Conservation (phyloP, 768 basidiomycete species). For the Lyophyllum decastes region DNA sequence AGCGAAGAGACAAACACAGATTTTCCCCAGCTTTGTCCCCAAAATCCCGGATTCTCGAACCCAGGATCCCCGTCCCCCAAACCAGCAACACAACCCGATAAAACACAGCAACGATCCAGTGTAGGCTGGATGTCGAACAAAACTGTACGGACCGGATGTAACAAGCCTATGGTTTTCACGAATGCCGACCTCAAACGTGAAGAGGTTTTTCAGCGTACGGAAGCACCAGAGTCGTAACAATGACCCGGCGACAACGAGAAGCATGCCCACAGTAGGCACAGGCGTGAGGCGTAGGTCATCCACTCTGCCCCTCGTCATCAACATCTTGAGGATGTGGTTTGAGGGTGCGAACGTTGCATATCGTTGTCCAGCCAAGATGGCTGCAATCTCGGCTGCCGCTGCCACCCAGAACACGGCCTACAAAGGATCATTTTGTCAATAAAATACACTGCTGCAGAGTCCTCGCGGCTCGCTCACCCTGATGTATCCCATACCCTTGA, state of each 20-base stretch:
- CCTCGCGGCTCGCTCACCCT: not conserved
- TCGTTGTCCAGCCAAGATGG: not conserved
- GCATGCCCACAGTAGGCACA: conserved; percentile 29
- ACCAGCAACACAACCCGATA: conserved; percentile 10
- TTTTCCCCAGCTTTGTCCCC: not conserved
- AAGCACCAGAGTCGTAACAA: conserved; percentile 38
- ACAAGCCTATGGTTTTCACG: conserved; percentile 35
- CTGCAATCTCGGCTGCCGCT: conserved; percentile 1
- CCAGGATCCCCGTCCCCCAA: conserved; percentile 1
- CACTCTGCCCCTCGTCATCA: not conserved
- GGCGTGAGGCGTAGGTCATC: conserved; percentile 17
- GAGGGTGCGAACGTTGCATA: not conserved
- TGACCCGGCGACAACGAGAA: conserved; percentile 26
- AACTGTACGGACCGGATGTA: conserved; percentile 38
- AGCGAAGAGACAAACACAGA: not conserved
- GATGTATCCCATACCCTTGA: not conserved
- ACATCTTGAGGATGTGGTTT: not conserved
- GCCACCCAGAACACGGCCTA: not conserved
- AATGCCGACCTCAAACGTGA: conserved; percentile 43
- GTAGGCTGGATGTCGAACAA: conserved; percentile 44
- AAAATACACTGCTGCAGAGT: not conserved
- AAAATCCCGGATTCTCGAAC: conserved; percentile 7
- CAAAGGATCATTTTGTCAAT: not conserved
- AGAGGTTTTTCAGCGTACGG: conserved; percentile 33
- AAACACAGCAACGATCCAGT: not conserved